Evolutionary conservation across 352 stramenopile genomes (phyloP).

Genomic region (Phytopythium oedochilum): DNA sequence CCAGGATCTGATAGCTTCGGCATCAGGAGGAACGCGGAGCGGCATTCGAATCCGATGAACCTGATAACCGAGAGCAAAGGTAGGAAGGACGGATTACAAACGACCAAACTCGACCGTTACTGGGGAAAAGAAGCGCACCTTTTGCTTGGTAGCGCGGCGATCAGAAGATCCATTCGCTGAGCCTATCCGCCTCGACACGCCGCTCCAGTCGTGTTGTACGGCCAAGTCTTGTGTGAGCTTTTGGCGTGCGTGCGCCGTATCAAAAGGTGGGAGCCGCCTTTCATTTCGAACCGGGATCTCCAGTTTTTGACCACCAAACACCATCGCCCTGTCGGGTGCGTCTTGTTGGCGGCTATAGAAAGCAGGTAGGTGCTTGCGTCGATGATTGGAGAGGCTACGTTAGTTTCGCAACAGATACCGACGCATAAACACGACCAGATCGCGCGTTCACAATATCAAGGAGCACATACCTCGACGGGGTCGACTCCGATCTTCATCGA

Average conservation of each 20-base stretch:
- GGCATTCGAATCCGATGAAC: constrained; percentile 35
- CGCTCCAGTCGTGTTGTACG: neutral
- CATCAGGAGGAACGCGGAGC: constrained; percentile 28
- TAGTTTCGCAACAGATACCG: neutral
- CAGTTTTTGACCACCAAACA: constrained; percentile 76
- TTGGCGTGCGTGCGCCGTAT: constrained; percentile 23
- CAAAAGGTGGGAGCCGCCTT: constrained; percentile 33
- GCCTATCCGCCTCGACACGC: neutral
- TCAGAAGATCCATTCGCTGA: neutral
- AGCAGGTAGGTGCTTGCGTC: constrained; percentile 35
- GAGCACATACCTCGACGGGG: constrained; percentile 18
- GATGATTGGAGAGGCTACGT: neutral
- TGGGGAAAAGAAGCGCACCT: neutral
- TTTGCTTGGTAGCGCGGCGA: neutral
- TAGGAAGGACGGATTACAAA: neutral
- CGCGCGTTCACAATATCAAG: neutral
- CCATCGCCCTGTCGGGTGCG: constrained; percentile 63
- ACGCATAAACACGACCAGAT: neutral
- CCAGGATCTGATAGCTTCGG: constrained; percentile 24
- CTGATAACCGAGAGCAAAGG: constrained; percentile 4
- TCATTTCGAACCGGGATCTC: constrained; percentile 37
- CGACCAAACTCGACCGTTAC: neutral
- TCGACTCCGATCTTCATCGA: constrained; percentile 37
- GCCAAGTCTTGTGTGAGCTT: constrained; percentile 7
- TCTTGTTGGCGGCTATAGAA: constrained; percentile 54